phyloP scores from a whole-genome alignment of 2,329 filamentous ascomycete genomes.

The Curvularia eragrostidis region DNA sequence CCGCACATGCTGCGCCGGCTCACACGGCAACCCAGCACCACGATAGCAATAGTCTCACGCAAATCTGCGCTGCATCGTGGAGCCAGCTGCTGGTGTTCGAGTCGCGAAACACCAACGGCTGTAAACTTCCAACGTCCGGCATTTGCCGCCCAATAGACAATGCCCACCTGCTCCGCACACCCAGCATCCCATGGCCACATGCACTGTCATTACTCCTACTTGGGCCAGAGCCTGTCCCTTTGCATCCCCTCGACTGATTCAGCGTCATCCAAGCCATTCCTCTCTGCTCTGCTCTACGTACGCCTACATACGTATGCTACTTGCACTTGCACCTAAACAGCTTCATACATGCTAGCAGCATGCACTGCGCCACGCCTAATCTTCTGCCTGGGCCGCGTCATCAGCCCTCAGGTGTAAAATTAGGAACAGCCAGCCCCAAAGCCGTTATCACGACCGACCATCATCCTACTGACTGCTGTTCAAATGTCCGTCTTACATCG shows the following conservation, averaged over 20 bases:
- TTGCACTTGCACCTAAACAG: slow-evolving; percentile 6
- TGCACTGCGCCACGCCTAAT: slow-evolving; percentile 11
- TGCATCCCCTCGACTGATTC: neutral
- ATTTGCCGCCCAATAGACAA: slow-evolving; percentile 13
- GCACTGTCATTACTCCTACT: neutral
- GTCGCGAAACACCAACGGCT: slow-evolving; percentile 17
- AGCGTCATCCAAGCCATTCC: neutral
- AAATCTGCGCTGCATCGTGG: neutral
- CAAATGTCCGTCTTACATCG: slow-evolving; percentile 12
- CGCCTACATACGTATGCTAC: neutral
- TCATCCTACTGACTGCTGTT: neutral
- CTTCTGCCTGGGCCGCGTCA: slow-evolving; percentile 12
- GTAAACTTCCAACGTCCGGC: slow-evolving; percentile 19
- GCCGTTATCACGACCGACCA: neutral
- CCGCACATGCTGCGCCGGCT: neutral
- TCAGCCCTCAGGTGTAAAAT: neutral
- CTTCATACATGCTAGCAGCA: slow-evolving; percentile 2
- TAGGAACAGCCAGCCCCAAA: neutral
- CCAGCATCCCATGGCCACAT: slow-evolving; percentile 3
- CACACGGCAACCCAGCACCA: neutral
- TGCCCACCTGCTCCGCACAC: slow-evolving; percentile 5
- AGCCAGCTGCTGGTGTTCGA: slow-evolving; percentile 13
- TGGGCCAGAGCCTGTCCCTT: neutral
- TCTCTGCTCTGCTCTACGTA: neutral
- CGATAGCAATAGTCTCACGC: neutral